Conservation (phyloP, 176 grass and related monocot genomes). For the Chloris gayana region DNA sequence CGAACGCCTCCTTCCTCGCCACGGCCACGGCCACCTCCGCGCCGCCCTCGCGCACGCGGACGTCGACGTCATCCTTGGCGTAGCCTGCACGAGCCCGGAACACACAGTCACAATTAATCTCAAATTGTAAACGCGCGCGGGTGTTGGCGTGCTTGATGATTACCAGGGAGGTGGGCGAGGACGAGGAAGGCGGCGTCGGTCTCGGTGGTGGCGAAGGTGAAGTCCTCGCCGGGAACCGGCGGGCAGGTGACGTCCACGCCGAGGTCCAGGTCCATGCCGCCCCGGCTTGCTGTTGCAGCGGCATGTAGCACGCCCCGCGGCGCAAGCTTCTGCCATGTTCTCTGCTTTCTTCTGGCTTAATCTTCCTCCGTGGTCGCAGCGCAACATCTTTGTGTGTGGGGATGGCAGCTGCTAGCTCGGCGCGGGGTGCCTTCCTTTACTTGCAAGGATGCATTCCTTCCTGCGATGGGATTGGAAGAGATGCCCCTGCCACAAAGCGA, state of each 20-base stretch:
- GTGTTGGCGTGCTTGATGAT: not conserved
- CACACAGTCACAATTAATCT: not conserved
- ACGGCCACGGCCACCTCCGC: slow-evolving; percentile 49
- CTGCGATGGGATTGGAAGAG: slow-evolving; percentile 13
- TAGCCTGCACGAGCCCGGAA: slow-evolving; percentile 45
- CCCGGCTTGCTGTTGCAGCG: not conserved
- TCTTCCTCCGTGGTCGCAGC: not conserved
- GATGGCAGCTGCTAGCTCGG: not conserved
- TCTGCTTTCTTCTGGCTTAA: slow-evolving; percentile 25
- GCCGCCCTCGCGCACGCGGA: slow-evolving; percentile 50
- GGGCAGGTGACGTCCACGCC: slow-evolving; percentile 41
- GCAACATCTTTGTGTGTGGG: not conserved
- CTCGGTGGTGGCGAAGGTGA: slow-evolving; percentile 65
- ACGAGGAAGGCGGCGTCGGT: slow-evolving; percentile 68
- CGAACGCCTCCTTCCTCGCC: slow-evolving; percentile 50
- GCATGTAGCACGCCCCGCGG: not conserved
- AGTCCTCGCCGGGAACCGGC: slow-evolving; percentile 37
- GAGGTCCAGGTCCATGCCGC: slow-evolving; percentile 74
- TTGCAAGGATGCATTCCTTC: slow-evolving; percentile 11
- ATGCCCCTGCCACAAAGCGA: not conserved
- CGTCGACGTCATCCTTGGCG: slow-evolving; percentile 64
- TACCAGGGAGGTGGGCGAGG: slow-evolving; percentile 84
- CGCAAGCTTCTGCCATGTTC: slow-evolving; percentile 17
- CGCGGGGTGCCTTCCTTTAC: slow-evolving; percentile 5
- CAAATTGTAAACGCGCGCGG: too few relatives aligned